phyloP scores from a whole-genome alignment of 495 filamentous ascomycete genomes.

The Aspergillus heteromorphus region DNA sequence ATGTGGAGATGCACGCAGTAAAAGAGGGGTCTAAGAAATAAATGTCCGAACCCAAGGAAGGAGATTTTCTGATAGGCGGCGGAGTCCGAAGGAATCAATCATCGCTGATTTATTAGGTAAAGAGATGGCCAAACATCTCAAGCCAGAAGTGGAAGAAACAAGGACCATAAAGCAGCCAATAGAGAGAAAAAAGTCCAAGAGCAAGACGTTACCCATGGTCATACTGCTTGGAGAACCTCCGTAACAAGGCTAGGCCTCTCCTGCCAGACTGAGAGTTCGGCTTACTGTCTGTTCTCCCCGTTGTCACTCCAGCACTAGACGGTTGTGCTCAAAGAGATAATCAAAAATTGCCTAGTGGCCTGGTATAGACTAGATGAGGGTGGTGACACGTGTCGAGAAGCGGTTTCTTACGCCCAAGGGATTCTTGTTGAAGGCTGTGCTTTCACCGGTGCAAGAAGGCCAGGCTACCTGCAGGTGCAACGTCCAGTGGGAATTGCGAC shows the following conservation, averaged over 20 bases:
- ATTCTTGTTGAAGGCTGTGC: neutral
- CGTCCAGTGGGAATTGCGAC: neutral
- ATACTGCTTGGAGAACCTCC: no score
- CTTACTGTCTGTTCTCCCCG: neutral
- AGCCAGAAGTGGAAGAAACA: no score
- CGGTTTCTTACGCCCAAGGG: neutral
- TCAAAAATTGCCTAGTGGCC: no score
- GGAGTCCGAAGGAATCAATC: neutral
- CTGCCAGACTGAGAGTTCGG: neutral
- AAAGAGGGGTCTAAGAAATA: slow-evolving; percentile 2
- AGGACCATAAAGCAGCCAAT: no score
- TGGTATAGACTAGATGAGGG: neutral
- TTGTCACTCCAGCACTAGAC: neutral
- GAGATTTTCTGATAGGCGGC: neutral
- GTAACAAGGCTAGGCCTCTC: no score
- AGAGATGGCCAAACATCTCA: no score
- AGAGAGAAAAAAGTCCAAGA: no score
- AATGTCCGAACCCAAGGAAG: neutral
- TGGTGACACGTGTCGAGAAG: slow-evolving; percentile 1
- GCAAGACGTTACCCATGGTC: no score
- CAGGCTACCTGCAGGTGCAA: neutral
- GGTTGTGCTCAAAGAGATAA: neutral
- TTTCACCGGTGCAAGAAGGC: neutral
- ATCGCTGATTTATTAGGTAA: neutral
- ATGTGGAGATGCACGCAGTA: slow-evolving; percentile 12